Evolutionary conservation across 1,284 basidiomycete species (phyloP).

Genomic region (Trichosporon coremiiforme): DNA sequence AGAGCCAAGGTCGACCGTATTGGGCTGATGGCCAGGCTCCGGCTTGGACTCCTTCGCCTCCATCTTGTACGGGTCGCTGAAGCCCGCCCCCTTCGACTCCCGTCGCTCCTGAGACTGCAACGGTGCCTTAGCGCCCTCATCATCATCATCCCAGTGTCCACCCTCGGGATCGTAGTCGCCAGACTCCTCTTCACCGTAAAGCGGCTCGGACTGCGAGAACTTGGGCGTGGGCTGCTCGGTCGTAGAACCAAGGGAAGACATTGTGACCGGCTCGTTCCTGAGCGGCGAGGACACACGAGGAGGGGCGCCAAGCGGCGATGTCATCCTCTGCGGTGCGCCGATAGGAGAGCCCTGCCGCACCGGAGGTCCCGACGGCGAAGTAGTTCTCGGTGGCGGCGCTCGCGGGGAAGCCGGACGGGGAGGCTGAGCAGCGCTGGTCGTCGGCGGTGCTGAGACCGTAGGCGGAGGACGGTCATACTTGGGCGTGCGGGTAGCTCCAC

Average conservation of each 20-base stretch:
- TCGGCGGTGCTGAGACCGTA: neutral
- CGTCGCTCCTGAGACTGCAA: neutral
- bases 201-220: neutral
- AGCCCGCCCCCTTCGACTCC: slow-evolving; percentile 5
- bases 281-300: slow-evolving; percentile 32
- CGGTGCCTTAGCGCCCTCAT: neutral
- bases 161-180: slow-evolving; percentile 29
- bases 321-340: neutral
- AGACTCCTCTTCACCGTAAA: slow-evolving; percentile 20
- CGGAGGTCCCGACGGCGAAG: slow-evolving; percentile 1
- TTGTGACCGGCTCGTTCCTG: slow-evolving; percentile 22
- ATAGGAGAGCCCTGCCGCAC: slow-evolving; percentile 1
- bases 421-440: neutral
- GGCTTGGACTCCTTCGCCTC: neutral
- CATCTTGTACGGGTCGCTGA: neutral
- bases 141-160: slow-evolving; percentile 16
- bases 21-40: neutral
- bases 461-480: slow-evolving; percentile 16
- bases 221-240: neutral
- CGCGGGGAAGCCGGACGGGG: slow-evolving; percentile 16
- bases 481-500: slow-evolving; percentile 11
- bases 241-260: neutral
- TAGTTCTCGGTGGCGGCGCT: slow-evolving; percentile 8
- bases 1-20: neutral
- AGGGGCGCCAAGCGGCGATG: slow-evolving; percentile 22